Base-by-base conservation (phyloP, 306 rosid genomes). In the Cucurbita argyrosperma region DNA sequence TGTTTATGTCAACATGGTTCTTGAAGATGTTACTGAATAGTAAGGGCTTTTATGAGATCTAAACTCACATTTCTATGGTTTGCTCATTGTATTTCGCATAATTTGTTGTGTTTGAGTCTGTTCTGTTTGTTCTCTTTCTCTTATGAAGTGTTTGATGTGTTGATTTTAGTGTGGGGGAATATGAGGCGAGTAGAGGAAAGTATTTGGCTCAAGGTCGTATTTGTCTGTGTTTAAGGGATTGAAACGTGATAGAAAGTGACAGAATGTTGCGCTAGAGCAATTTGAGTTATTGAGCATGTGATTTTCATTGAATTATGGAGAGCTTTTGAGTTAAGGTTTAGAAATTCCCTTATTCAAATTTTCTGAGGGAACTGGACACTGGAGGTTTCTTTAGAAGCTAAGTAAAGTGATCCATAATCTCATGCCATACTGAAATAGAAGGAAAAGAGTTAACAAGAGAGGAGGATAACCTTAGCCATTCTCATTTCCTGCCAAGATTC, bases 21-120 rank as follows among this genome's bases (percentile, higher is more conserved):
- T 93, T 62, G 97, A 90, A 86, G 98, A 93, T 81, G 98, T 93
- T 78, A 89, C 96, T 56, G 97, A 93, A 84, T 93, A 90, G 98
- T 93, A 86, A 81, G 98, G 0, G 23, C 39, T 49, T 71, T 62
- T 21, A 11, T 52, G 13, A 68, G 74, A 68, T 68, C 74, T 68
- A 47, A 12, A 68, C 57, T 46, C 53, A 4, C 23, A 3, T 47
- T 68, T 68, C 21, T 47, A 26, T 14, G 57, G 42, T 68, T 47
- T 68, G 5, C n/a, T 46, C 10, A 23, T 68, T 16, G 14, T 47
- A 45, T 46, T 46, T 45, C 3, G 57, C 53, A 8, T 43, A 1
- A 4, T n/a, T 8, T 9, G 0, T 66, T 45, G 23, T 19, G 10
- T 0, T 43, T 43, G 35, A 45, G 2, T 65, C 10, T 43, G 7